Percentiles rank a stretch among this genome's conserved stretches.
These are phyloP conservation scores for Pistacia atlantica DNA, from an alignment of 345 rosid genomes.

Conservation along the genomic window DNA sequence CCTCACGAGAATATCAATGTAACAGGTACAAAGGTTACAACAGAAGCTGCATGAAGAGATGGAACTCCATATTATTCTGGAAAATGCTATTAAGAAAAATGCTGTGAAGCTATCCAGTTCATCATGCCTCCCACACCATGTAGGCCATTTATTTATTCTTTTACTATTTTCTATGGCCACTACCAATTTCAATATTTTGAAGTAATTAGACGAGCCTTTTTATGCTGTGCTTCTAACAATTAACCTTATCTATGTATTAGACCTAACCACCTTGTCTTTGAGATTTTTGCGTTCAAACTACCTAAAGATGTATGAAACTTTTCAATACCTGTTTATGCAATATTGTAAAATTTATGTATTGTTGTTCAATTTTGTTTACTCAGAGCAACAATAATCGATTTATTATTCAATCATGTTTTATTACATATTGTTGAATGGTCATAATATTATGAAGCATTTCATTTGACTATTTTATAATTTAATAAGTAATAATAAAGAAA, in stretches of 20 bases:
- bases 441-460: no score
- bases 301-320: no score
- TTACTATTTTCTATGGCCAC: neutral
- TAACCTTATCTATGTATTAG: neutral
- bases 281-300: neutral
- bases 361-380: no score
- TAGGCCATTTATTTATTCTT: conserved; percentile 26
- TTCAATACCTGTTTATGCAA: no score
- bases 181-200: neutral
- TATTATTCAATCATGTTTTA: no score
- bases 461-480: no score
- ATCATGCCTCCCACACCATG: conserved; percentile 61
- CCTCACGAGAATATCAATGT: conserved; percentile 21
- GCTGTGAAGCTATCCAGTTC: conserved; percentile 46
- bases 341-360: no score
- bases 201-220: neutral
- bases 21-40: conserved; percentile 70
- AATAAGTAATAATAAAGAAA: no score
- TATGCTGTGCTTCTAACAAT: neutral
- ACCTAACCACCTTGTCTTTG: neutral
- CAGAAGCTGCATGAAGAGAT: conserved; percentile 72
- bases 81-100: conserved; percentile 57
- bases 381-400: no score
- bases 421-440: no score
- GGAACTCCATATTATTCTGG: conserved; percentile 59